Percentiles rank a stretch among this genome's conserved stretches.
Evolutionary conservation across 2,329 filamentous ascomycete genomes (phyloP).

Genomic region (Fusarium brevicatenulatum): DNA sequence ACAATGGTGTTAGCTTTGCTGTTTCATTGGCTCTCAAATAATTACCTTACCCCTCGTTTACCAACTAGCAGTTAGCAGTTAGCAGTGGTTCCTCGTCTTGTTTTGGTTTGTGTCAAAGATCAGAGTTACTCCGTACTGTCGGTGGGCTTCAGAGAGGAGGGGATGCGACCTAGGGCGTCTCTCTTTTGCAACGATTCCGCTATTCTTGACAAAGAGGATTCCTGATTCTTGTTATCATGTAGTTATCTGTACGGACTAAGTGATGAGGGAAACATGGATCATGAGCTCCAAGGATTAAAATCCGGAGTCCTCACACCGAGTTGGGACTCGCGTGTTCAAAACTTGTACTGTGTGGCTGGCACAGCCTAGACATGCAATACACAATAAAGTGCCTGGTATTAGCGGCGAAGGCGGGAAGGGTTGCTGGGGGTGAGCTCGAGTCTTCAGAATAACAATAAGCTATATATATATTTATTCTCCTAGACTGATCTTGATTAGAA

Average conservation of each 20-base stretch:
- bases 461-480: not conserved
- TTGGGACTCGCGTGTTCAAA: not conserved
- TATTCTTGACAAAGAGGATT: slow-evolving; percentile 5
- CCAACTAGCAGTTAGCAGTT: not conserved
- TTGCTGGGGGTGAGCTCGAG: slow-evolving; percentile 14
- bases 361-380: not conserved
- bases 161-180: slow-evolving; percentile 3
- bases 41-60: slow-evolving; percentile 12
- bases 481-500: not conserved
- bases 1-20: slow-evolving; percentile 17
- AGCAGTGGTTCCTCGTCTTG: slow-evolving; percentile 21
- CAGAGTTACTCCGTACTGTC: not conserved
- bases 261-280: slow-evolving; percentile 14
- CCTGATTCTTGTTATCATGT: not conserved
- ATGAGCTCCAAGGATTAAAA: not conserved
- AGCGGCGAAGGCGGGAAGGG: not conserved
- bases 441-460: not conserved
- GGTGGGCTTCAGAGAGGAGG: slow-evolving; percentile 2
- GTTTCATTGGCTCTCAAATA: slow-evolving; percentile 37
- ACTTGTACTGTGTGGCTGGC: slow-evolving; percentile 35
- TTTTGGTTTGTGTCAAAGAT: not conserved
- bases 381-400: slow-evolving; percentile 22
- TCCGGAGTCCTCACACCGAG: slow-evolving; percentile 8
- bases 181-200: slow-evolving; percentile 2
- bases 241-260: not conserved